Conservation (phyloP, 768 basidiomycete genomes). For the Boletus rufocinnamomeus region DNA sequence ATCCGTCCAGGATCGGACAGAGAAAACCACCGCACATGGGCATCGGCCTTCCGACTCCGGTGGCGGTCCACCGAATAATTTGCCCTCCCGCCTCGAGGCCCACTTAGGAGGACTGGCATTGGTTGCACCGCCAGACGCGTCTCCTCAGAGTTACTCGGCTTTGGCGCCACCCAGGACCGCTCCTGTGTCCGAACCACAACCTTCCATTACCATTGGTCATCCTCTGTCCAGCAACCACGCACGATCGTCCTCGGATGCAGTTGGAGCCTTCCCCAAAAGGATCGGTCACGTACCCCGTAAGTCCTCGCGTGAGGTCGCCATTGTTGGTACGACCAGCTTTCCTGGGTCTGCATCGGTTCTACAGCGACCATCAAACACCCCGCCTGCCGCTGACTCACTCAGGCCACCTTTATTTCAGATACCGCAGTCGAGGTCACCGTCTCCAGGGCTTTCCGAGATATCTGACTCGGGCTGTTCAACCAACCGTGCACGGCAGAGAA, state of each 20-base stretch:
- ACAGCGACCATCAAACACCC: conserved; percentile 33
- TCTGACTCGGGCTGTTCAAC: conserved; percentile 37
- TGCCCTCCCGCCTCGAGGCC: conserved; percentile 42
- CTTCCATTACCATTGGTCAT: conserved; percentile 19
- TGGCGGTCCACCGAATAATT: conserved; percentile 32
- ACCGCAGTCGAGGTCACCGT: conserved; percentile 37
- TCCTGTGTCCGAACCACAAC: conserved; percentile 36
- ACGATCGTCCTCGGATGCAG: conserved; percentile 53
- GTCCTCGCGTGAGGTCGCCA: conserved; percentile 51
- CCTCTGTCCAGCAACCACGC: conserved; percentile 33
- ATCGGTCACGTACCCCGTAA: conserved; percentile 44
- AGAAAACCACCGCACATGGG: conserved; percentile 19
- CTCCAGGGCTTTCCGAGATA: conserved; percentile 32
- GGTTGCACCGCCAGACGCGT: conserved; percentile 73
- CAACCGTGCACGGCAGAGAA: conserved; percentile 32
- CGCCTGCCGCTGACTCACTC: conserved; percentile 33
- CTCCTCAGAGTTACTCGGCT: conserved; percentile 52
- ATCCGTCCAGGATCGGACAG: conserved; percentile 31
- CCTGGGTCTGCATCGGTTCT: conserved; percentile 29
- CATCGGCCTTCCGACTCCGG: conserved; percentile 24
- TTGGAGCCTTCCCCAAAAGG: conserved; percentile 30
- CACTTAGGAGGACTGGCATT: conserved; percentile 54
- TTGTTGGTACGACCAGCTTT: conserved; percentile 48
- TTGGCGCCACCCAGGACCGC: conserved; percentile 54
- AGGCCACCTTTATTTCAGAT: conserved; percentile 41